Base-by-base conservation (phyloP, 495 filamentous ascomycete genomes). In the Penicillium lividum region DNA sequence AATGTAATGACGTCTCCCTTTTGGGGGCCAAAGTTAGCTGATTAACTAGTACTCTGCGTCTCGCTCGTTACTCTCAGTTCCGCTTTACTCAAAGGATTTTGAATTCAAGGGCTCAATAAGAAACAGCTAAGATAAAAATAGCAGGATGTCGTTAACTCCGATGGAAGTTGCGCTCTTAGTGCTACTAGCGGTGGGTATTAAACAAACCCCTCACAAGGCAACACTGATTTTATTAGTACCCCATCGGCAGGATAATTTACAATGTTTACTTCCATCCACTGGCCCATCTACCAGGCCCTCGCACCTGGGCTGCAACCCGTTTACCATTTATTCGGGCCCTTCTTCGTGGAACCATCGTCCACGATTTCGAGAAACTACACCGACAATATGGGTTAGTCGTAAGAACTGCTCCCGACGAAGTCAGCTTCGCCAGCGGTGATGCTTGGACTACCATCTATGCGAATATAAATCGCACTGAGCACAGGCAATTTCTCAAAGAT, bases 251-350 rank as follows among this genome's bases (percentile, higher is more conserved):
- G 18, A 46, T 29, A 11, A 44, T 51, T 15, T 57, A 57, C 27
- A 57, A 57, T 18, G 45, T 51, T 30, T 57, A 42, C 16, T 50
- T 57, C 15, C 55, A 57, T 16, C 55, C 55, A 7, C 18, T 57
- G 7, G 30, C 46, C 18, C 47, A 28, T 13, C 50, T 51, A 27
- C 47, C 55, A 16, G 55, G 55, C 3, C 55, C 55, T 7, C 30
- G 49, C 28, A 29, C 27, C 13, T 36, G 40, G 38, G 55, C 55
- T 8, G 27, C 42, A 15, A 51, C 55, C n/a, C 55, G 55, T 13
- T 7, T 57, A 9, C 55, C 55, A 27, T 57, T 51, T 28, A 44
- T 44, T n/a, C 7, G 42, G 42, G 42, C 42, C 6, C 42, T 44
- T 18, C 18, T 44, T 6, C 42, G 42, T 7, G 42, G 42, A 51